Evolutionary conservation across 2,329 filamentous ascomycete species (phyloP), one percentile per base, ranked within the genome.

Genomic region (Paramyrothecium sp.): DNA sequence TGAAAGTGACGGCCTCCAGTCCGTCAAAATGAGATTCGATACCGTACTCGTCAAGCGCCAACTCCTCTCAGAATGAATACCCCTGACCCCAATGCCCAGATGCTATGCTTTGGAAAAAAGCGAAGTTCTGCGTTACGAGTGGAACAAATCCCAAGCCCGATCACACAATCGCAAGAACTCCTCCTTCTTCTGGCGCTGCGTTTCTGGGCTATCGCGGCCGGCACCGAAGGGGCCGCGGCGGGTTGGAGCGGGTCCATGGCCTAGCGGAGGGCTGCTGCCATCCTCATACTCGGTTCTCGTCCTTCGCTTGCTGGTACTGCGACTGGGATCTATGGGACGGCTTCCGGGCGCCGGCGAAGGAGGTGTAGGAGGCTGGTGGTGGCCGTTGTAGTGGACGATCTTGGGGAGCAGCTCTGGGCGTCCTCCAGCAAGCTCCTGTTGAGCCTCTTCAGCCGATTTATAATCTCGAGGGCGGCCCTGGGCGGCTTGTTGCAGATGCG

Each of bases 131-230:
- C 33, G 55, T 85, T 77, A 97, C 60, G 92, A 97, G 78, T 98
- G 95, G 75, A 98, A 97, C 26, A 99, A 76, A 77, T 99, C 95
- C 95, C 95, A 99, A 10, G 95, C 95, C 68, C 91, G 83, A 64
- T 91, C 87, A 71, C 94, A 97, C 53, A 98, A 78, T 56, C 84
- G 81, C 62, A 99, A 79, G 69, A 99, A 99, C 72, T 97, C 92
- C 48, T 97, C 92, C 71, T 92, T 92, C 85, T 98, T 98, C 69
- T 85, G 88, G 65, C 86, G 83, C 71, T 91, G 89, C 7, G 88
- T 91, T 65, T 95, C 92, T 8, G 91, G 92, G 63, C 87, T 93
- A 69, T 95, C 92, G 60, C 91, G 82, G 41, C 90, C 91, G 56
- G 90, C 89, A 38, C 90, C 90, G 67, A 95, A 95, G 1, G 90